phyloP scores from a whole-genome alignment of 192 early-diverging fungal genomes.

The Podila epigama region DNA sequence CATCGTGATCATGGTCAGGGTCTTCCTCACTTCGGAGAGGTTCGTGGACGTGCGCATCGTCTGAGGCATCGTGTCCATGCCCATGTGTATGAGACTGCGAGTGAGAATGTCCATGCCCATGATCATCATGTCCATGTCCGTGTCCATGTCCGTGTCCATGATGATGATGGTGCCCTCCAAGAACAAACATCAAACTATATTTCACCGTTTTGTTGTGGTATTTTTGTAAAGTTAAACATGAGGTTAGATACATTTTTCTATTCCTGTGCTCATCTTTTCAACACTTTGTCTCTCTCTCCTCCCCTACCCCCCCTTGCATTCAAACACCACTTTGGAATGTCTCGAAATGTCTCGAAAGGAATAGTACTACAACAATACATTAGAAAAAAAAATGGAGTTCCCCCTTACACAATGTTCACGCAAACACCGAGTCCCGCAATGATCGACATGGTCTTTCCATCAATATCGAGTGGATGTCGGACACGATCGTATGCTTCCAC shows the following conservation, averaged over 20 bases:
- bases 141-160: slow-evolving; percentile 37
- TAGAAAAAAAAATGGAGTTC: slow-evolving; percentile 36
- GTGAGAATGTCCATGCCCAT: slow-evolving; percentile 14
- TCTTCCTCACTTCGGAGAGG: background rate
- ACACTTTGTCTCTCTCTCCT: background rate
- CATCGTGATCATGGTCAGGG: slow-evolving; percentile 8
- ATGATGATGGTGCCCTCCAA: slow-evolving; percentile 56
- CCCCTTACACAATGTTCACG: slow-evolving; percentile 75
- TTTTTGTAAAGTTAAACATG: background rate
- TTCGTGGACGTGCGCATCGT: background rate
- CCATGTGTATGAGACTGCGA: slow-evolving; percentile 61
- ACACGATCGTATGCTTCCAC: slow-evolving; percentile 75
- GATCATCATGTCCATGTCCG: slow-evolving; percentile 26
- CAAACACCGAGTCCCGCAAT: slow-evolving; percentile 77
- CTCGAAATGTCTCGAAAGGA: no score
- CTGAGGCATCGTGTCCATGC: slow-evolving; percentile 41
- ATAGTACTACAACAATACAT: no score
- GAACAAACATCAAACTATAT: slow-evolving; percentile 62
- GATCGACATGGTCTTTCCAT: slow-evolving; percentile 74
- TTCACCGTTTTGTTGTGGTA: no score
- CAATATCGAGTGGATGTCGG: slow-evolving; percentile 64
- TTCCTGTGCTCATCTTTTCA: background rate
- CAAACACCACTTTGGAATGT: no score
- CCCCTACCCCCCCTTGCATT: no score
- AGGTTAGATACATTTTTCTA: slow-evolving; percentile 2